Base-by-base conservation (phyloP, 139 green algal genomes). In the Coelastrella sp. region DNA sequence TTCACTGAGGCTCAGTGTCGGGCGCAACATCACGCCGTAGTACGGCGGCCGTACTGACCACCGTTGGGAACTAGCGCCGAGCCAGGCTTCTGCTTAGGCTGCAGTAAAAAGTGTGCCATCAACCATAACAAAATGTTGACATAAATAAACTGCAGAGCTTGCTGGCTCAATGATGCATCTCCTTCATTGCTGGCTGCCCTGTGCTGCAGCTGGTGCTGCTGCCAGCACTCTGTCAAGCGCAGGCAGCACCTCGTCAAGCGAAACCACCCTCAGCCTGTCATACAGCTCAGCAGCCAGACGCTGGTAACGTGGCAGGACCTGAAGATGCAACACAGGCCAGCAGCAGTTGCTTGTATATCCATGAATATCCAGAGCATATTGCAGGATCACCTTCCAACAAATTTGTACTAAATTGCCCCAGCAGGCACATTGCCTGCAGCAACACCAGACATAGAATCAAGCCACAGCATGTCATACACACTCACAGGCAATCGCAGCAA, bases 301-400 rank as follows among this genome's bases (percentile, higher is more conserved):
- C 78, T 93, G 90, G 72, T 94, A 93, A 3, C 65, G 79, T 4
- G 92, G 92, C 24, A 93, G 56, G 22, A 93, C 84, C 78, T 92
- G 60, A 10, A 66, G 70, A 59, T 20, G 57, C 72, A 84, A 49
- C n/a, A 84, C 5, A 8, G 8, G 12, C 35, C 35, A 49, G 68
- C 11, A 57, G 25, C 74, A 59, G 74, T 22, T 49, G 74, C 74
- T 15, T 82, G 24, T 49, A 14, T 59, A 22, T 5, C 17, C 27
- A 57, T 4, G 74, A 49, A 14, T 22, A 57, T 24, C 14, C 17
- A 85, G 20, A 63, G 9, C 22, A 3, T 70, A 1, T 63, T 61
- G 27, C 57, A 65, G 20, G n/a, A 63, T 63, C 79, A 63, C n/a
- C n/a, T 6, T 49, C 19, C 7, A 15, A 22, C 70, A 7, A n/a